These are phyloP conservation scores for Penicillium sp. DNA, from an alignment of 2,329 filamentous ascomycete species.

Conservation along the genomic window DNA sequence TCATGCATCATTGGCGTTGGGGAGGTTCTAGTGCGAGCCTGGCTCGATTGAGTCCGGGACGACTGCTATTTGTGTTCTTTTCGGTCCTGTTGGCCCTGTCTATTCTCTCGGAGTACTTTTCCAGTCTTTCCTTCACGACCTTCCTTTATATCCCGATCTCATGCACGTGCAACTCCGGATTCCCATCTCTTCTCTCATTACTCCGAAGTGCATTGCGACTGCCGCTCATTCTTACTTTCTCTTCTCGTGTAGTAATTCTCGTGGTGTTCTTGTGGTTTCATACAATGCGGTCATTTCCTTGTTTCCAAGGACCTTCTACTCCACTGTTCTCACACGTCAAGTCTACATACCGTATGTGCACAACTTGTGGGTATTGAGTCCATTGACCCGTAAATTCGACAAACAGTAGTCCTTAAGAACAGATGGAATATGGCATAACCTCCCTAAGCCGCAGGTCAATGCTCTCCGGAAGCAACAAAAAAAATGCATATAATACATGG, in stretches of 20 bases:
- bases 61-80: constrained; percentile 16
- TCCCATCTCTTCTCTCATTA: constrained; percentile 23
- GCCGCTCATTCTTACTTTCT: constrained; percentile 15
- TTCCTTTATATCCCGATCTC: constrained; percentile 14
- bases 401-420: background rate
- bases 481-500: constrained; percentile 26
- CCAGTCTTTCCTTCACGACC: constrained; percentile 14
- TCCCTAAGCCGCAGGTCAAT: background rate
- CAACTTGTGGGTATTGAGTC: background rate
- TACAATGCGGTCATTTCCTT: constrained; percentile 10
- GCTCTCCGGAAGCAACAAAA: constrained; percentile 1
- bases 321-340: constrained; percentile 5
- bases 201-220: constrained; percentile 22
- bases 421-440: constrained; percentile 1
- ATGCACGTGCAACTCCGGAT: constrained; percentile 29
- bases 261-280: constrained; percentile 7
- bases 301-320: constrained; percentile 3
- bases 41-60: constrained; percentile 18
- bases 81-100: constrained; percentile 15
- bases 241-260: constrained; percentile 17
- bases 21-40: constrained; percentile 25
- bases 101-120: constrained; percentile 21
- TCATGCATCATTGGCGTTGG: constrained; percentile 40
- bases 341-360: background rate
- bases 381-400: background rate